phyloP scores from a whole-genome alignment of 2,329 filamentous ascomycete genomes.

The Teratosphaeria viscida region DNA sequence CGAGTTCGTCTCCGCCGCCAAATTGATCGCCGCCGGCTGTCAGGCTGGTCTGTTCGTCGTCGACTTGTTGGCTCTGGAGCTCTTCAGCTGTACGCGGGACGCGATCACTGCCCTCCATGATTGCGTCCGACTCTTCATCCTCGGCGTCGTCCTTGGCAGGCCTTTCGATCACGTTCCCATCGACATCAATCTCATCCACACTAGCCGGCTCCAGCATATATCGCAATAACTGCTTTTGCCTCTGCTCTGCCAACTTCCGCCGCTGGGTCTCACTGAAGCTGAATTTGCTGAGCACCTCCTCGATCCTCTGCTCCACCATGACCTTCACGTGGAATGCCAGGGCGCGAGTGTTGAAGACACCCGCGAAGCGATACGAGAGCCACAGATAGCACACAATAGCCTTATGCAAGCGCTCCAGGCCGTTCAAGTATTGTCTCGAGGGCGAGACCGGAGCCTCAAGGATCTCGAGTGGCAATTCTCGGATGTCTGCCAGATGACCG shows the following conservation, averaged over 20 bases:
- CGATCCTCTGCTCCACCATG: slow-evolving; percentile 67
- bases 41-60: neutral
- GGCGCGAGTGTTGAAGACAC: slow-evolving; percentile 63
- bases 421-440: slow-evolving; percentile 49
- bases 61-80: neutral
- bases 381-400: slow-evolving; percentile 78
- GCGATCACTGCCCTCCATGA: slow-evolving; percentile 4
- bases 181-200: slow-evolving; percentile 1
- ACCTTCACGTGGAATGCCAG: slow-evolving; percentile 71
- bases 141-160: neutral
- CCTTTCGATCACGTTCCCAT: neutral
- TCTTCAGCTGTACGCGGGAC: slow-evolving; percentile 33
- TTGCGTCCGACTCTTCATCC: neutral
- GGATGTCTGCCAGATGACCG: slow-evolving; percentile 62
- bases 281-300: slow-evolving; percentile 50
- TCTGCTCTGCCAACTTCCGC: slow-evolving; percentile 15
- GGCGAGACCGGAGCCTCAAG: slow-evolving; percentile 37
- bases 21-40: neutral
- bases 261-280: slow-evolving; percentile 29
- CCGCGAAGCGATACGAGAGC: slow-evolving; percentile 81
- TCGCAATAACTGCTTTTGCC: slow-evolving; percentile 18
- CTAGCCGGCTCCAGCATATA: slow-evolving; percentile 6
- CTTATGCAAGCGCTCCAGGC: slow-evolving; percentile 71
- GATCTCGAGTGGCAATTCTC: slow-evolving; percentile 58
- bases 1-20: slow-evolving; percentile 4